Evolutionary conservation across 2,329 filamentous ascomycete genomes (phyloP), one percentile per base, ranked within the genome.

Genomic region (Trichoderma arundinaceum): DNA sequence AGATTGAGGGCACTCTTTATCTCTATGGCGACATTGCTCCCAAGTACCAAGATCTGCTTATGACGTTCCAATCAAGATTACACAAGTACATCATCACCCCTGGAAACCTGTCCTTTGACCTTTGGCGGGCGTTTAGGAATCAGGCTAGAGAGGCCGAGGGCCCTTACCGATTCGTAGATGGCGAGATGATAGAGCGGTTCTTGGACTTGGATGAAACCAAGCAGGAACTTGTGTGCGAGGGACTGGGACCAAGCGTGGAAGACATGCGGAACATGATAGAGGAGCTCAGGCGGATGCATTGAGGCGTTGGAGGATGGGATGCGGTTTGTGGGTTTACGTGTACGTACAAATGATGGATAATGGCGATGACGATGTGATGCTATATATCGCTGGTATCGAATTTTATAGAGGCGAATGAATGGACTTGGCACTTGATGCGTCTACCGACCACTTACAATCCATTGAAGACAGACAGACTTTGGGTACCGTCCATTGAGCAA

Each of bases 1-100:
- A 95, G 92, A 88, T 94, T 54, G 94, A 98, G 76, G 95, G 95
- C 32, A 90, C 90, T 0, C 89, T 99, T 56, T 97, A 97, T 77
- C 87, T 99, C 69, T 94, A 95, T 72, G 92, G 91, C 0, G 86
- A 90, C 7, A 92, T 99, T 69, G 83, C 89, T 3, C 83, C 90
- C 0, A 76, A 84, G 4, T 87, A 91, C 61, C 90, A 92, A 73
- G 90, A 96, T 71, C 82, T 96, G 12, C 84, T 99, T 32, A 90
- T 97, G 78, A 87, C 87, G 1, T 87, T 99, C 63, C 95, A 99
- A 75, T 80, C 81, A 0, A 86, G 84, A 43, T 84, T 98, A 65
- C 87, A 90, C 5, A 81, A 84, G 3, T 81, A 86, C 6, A 83
- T 97, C 33, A 80, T 86, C 41, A 88, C 87, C 0, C 86, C 90